These are phyloP conservation scores for Aspergillus sojae DNA, from an alignment of 2,329 filamentous ascomycete species.

Conservation along the genomic window DNA sequence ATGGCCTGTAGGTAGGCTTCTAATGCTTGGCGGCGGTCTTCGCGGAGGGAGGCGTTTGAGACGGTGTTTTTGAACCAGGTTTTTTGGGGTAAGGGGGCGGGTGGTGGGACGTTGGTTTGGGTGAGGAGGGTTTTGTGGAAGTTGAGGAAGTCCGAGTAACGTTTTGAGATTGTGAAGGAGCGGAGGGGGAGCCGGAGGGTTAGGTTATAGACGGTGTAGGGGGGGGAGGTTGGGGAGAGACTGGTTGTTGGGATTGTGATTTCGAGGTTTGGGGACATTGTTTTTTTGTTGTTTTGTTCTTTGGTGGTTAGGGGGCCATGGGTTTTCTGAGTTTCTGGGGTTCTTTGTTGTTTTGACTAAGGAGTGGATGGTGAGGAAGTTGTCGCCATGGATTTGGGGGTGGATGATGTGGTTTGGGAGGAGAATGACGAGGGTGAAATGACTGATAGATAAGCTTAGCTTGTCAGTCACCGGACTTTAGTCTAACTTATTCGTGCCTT, in stretches of 20 bases:
- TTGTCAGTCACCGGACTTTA: background rate
- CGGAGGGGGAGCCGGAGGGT: conserved; percentile 63
- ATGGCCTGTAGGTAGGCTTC: conserved; percentile 63
- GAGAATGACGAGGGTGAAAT: background rate
- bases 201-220: conserved; percentile 65
- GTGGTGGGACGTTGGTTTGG: conserved; percentile 56
- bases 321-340: background rate
- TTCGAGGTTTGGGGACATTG: conserved; percentile 48
- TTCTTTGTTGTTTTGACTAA: background rate
- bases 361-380: background rate
- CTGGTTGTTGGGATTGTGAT: conserved; percentile 55
- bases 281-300: conserved; percentile 1
- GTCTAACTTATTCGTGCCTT: too few relatives aligned
- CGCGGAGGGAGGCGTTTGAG: conserved; percentile 58
- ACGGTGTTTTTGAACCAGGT: conserved; percentile 63
- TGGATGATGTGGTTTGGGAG: background rate
- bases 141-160: conserved; percentile 65
- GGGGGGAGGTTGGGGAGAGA: conserved; percentile 51
- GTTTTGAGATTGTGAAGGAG: conserved; percentile 61
- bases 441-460: background rate
- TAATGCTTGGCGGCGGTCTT: conserved; percentile 58
- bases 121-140: conserved; percentile 57
- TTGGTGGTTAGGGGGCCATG: background rate
- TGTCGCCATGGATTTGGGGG: background rate
- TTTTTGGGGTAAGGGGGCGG: conserved; percentile 59